Conservation (phyloP, 1,139 yeast genomes). For the Candida neerlandica region DNA sequence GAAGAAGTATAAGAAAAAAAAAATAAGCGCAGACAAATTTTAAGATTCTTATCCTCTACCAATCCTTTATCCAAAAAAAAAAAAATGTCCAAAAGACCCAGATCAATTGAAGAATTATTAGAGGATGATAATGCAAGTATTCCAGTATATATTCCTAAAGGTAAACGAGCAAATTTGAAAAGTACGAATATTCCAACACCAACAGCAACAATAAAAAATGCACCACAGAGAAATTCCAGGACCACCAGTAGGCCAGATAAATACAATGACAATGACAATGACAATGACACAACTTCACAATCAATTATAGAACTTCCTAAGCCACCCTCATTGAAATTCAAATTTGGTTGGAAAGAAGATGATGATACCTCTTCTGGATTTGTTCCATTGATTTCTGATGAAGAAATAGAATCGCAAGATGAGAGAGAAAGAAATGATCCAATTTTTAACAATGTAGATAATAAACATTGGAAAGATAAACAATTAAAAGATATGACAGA, state of each 20-base stretch:
- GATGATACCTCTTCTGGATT: constrained; percentile 63
- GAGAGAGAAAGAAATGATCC: constrained; percentile 23
- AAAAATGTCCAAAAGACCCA: constrained; percentile 29
- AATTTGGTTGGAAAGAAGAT: constrained; percentile 67
- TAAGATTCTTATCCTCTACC: not conserved
- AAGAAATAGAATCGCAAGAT: constrained; percentile 17
- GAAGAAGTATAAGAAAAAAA: not conserved
- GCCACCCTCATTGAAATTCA: constrained; percentile 33
- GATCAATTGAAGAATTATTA: constrained; percentile 49
- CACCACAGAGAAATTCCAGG: not conserved
- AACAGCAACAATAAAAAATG: not conserved
- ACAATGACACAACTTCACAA: constrained; percentile 7
- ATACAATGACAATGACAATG: no score
- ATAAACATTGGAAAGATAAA: constrained; percentile 74
- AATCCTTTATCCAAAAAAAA: not conserved
- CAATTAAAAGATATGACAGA: constrained; percentile 63
- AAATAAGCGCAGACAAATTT: not conserved
- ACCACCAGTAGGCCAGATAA: constrained; percentile 6
- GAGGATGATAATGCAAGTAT: constrained; percentile 21
- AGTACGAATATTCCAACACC: not conserved
- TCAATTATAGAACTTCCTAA: constrained; percentile 11
- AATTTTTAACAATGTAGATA: constrained; percentile 21
- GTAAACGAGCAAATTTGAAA: constrained; percentile 40
- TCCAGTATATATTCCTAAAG: constrained; percentile 53
- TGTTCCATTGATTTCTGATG: constrained; percentile 40